A percentile compares a stretch with the other conserved stretches of the same genome.
Conservation (phyloP, 805 yeast species). For the Wickerhamiella domercqiae region DNA sequence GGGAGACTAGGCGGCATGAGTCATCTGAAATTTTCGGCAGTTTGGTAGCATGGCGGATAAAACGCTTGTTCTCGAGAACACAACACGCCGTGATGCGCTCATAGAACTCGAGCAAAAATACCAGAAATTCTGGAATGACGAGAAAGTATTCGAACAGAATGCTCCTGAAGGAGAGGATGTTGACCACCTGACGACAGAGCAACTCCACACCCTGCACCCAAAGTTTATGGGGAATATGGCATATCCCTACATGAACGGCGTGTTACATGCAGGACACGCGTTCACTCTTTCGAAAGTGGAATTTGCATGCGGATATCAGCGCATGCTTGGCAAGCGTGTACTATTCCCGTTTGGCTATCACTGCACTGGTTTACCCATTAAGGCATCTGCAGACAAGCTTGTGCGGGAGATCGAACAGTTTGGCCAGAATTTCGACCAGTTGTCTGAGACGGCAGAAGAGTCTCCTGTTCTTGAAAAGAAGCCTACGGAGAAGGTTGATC, state of each 20-base stretch:
- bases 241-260: slow-evolving; percentile 98
- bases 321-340: slow-evolving; percentile 87
- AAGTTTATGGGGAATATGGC: slow-evolving; percentile 91
- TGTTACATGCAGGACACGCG: slow-evolving; percentile 91
- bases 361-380: slow-evolving; percentile 98
- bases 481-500: slow-evolving; percentile 33
- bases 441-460: slow-evolving; percentile 20
- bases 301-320: slow-evolving; percentile 81
- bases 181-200: slow-evolving; percentile 44
- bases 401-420: slow-evolving; percentile 83
- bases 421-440: slow-evolving; percentile 53
- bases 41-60: too few species aligned
- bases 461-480: slow-evolving; percentile 18
- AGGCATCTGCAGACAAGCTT: slow-evolving; percentile 87
- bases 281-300: slow-evolving; percentile 91
- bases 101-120: slow-evolving; percentile 78
- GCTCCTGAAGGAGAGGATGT: slow-evolving; percentile 59
- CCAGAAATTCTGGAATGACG: slow-evolving; percentile 77
- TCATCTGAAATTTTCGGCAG: too few species aligned
- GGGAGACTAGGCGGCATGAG: too few species aligned
- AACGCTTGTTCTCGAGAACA: slow-evolving; percentile 32
- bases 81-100: slow-evolving; percentile 88
- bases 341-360: slow-evolving; percentile 95
- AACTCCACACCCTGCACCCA: slow-evolving; percentile 64
- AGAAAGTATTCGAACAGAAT: slow-evolving; percentile 69